A percentile compares a stretch with the other conserved stretches of the same genome.
Evolutionary conservation across 2,329 filamentous ascomycete species (phyloP).

Genomic region (Xylariaceae sp.): DNA sequence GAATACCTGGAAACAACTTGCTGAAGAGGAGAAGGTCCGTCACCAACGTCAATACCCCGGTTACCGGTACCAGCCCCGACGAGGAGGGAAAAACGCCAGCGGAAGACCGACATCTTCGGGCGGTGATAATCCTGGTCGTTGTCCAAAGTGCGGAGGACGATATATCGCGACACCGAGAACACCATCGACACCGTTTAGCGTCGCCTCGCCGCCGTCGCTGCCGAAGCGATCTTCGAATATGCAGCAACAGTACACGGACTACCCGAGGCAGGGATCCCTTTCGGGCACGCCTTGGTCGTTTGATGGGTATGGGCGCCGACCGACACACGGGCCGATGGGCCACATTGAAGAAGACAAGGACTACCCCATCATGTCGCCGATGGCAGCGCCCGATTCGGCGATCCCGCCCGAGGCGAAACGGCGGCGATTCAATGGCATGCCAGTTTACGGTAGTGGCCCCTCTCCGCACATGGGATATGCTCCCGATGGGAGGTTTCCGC

Average conservation of each 20-base stretch:
- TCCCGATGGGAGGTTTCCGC: conserved; percentile 31
- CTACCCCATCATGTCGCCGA: conserved; percentile 33
- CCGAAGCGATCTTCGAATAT: conserved; percentile 19
- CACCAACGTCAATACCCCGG: conserved; percentile 88
- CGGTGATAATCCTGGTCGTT: conserved; percentile 53
- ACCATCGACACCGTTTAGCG: conserved; percentile 46
- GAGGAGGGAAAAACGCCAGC: conserved; percentile 43
- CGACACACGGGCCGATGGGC: conserved; percentile 42
- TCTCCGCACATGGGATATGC: conserved; percentile 39
- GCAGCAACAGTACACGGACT: conserved; percentile 26
- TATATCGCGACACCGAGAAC: conserved; percentile 61
- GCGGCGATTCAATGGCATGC: conserved; percentile 30
- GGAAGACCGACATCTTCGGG: conserved; percentile 24
- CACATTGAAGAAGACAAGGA: conserved; percentile 39
- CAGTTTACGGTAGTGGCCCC: conserved; percentile 28
- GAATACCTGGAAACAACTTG: conserved; percentile 81
- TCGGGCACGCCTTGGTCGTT: conserved; percentile 34
- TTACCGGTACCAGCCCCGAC: conserved; percentile 88
- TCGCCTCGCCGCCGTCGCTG: conserved; percentile 31
- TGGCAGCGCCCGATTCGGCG: conserved; percentile 11
- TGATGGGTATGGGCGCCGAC: conserved; percentile 61
- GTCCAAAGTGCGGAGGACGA: conserved; percentile 67
- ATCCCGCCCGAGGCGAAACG: conserved; percentile 31
- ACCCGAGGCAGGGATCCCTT: conserved; percentile 29
- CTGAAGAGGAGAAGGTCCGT: conserved; percentile 87